Conservation (phyloP, 1,284 basidiomycete species). For the Apiotrichum montevideense region DNA sequence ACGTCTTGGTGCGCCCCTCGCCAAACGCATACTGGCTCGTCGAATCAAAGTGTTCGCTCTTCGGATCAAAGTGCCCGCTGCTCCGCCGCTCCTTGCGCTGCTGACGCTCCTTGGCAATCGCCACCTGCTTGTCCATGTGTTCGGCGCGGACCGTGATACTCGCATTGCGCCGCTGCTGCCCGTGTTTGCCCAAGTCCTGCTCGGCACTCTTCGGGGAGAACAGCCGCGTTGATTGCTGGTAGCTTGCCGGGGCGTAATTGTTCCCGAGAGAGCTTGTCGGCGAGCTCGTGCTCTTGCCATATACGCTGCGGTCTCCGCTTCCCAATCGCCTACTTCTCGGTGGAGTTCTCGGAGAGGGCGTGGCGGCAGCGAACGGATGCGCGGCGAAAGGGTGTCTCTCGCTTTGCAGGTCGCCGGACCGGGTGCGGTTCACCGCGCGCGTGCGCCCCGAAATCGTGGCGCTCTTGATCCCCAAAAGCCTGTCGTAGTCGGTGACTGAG, state of each 20-base stretch:
- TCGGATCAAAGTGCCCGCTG: neutral
- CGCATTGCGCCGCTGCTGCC: neutral
- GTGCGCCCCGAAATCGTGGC: too few species aligned
- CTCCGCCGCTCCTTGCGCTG: neutral
- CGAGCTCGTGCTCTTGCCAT: neutral
- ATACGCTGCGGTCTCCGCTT: neutral
- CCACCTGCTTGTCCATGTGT: neutral
- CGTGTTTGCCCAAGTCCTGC: neutral
- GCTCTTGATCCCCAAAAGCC: neutral
- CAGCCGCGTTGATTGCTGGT: neutral
- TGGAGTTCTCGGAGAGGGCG: neutral
- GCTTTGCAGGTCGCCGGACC: too few species aligned
- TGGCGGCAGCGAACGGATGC: neutral
- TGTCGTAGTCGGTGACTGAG: neutral
- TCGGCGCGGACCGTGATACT: neutral
- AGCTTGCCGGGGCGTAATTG: neutral
- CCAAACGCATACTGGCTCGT: neutral
- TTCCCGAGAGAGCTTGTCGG: neutral
- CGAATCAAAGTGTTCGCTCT: neutral
- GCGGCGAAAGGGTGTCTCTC: neutral
- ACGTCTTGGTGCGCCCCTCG: constrained; percentile 1
- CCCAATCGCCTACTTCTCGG: too few species aligned
- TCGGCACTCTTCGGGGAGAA: neutral
- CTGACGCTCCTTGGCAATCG: neutral
- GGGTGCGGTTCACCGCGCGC: too few species aligned